Evolutionary conservation across 164 flowering plant species (phyloP).

Genomic region (Saururus chinensis): DNA sequence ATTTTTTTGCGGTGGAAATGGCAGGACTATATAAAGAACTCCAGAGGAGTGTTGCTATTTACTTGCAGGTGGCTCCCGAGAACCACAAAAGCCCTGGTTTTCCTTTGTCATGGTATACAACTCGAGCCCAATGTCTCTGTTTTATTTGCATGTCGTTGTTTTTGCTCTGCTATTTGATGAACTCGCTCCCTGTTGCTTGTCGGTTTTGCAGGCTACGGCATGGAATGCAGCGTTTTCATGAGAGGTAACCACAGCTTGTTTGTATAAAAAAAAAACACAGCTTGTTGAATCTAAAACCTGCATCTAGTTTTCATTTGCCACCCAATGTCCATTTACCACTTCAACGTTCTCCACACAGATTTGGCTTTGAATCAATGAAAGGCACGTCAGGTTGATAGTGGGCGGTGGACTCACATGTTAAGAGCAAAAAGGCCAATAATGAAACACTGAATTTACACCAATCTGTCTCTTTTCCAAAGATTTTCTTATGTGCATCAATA

Average conservation of each 20-base stretch:
- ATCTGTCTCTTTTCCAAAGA: not conserved
- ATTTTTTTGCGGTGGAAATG: not conserved
- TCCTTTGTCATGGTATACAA: constrained; percentile 80
- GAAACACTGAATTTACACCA: not conserved
- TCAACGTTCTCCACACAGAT: not conserved
- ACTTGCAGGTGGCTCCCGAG: constrained; percentile 90
- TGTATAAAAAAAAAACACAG: too few relatives aligned
- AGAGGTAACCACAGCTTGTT: constrained; percentile 38
- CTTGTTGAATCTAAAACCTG: too few relatives aligned
- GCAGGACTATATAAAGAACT: constrained; percentile 65
- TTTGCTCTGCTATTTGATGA: not conserved
- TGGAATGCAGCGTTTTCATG: constrained; percentile 96
- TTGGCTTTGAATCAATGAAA: not conserved
- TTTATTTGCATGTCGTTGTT: not conserved
- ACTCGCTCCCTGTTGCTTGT: not conserved
- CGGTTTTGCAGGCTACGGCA: constrained; percentile 81
- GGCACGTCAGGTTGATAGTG: not conserved
- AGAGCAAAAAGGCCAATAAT: too few relatives aligned
- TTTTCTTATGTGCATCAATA: not conserved
- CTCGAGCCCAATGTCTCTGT: constrained; percentile 5
- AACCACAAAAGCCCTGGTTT: constrained; percentile 78
- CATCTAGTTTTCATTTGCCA: not conserved
- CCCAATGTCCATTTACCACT: not conserved
- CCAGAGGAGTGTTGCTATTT: constrained; percentile 79
- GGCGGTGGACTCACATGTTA: not conserved